Conservation (phyloP, 1,284 basidiomycete genomes). For the Malassezia pachydermatis region DNA sequence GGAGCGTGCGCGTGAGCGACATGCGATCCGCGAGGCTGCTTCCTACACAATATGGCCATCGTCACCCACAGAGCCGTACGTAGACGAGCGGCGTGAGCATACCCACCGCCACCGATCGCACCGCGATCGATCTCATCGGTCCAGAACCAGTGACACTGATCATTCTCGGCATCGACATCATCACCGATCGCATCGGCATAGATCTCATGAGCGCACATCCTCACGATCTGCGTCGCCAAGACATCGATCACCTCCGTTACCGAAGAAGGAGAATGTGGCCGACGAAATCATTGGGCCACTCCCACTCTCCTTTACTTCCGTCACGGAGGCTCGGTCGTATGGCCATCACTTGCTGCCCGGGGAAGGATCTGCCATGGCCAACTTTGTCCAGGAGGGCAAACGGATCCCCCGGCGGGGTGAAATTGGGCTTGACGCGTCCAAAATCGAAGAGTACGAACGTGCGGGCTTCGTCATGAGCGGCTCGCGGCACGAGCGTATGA, state of each 20-base stretch:
- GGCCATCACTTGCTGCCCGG: slow-evolving; percentile 78
- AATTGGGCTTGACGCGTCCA: slow-evolving; percentile 76
- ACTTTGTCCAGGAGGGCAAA: slow-evolving; percentile 75
- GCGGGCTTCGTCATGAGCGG: slow-evolving; percentile 99
- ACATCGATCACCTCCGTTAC: no score
- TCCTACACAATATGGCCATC: slow-evolving; percentile 9
- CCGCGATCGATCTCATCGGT: neutral
- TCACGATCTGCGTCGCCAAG: no score
- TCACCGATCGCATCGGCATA: slow-evolving; percentile 1
- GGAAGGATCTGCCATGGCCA: slow-evolving; percentile 93
- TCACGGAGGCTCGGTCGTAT: no score
- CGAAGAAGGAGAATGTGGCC: no score
- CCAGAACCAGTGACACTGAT: neutral
- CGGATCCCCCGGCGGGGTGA: slow-evolving; percentile 97
- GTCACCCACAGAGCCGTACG: neutral
- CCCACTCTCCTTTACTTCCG: neutral
- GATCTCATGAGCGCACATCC: neutral
- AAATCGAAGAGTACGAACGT: slow-evolving; percentile 74
- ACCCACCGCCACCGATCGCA: neutral
- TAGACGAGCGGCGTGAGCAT: neutral
- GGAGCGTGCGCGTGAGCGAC: no score
- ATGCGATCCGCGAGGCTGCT: neutral
- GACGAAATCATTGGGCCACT: neutral
- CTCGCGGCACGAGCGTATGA: slow-evolving; percentile 72
- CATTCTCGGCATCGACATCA: neutral